Evolutionary conservation across 345 rosid species (phyloP).

Genomic region (Rhodamnia rubescens): DNA sequence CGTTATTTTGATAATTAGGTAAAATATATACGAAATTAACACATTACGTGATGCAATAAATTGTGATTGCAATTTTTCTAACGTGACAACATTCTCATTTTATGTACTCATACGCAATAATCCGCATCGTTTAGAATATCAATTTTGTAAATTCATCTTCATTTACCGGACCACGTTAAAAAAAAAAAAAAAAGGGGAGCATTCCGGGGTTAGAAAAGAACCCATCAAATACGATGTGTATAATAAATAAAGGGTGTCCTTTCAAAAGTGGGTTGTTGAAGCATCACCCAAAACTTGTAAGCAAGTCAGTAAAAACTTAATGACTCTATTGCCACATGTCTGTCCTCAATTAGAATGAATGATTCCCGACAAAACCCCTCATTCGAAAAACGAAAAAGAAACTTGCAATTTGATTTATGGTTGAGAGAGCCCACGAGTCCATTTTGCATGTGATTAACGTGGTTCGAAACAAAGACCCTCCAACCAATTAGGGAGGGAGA

Average conservation of each 20-base stretch:
- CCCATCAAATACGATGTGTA: too few species aligned
- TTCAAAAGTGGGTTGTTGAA: neutral
- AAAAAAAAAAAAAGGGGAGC: neutral
- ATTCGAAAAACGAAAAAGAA: neutral
- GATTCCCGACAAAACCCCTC: neutral
- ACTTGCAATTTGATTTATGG: neutral
- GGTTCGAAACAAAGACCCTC: neutral
- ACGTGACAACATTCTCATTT: neutral
- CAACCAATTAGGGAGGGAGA: neutral
- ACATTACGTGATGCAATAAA: too few species aligned
- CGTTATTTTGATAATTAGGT: neutral
- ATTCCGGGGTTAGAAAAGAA: too few species aligned
- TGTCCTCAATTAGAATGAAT: neutral
- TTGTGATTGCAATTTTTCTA: neutral
- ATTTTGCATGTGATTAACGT: neutral
- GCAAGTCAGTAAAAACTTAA: neutral
- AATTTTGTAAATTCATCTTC: neutral
- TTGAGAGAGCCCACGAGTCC: neutral
- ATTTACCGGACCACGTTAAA: neutral
- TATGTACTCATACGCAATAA: neutral
- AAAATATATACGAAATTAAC: neutral
- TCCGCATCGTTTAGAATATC: neutral
- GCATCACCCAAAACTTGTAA: neutral
- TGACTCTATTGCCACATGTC: neutral
- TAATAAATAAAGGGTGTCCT: neutral